A percentile compares a stretch with the other conserved stretches of the same genome.
Evolutionary conservation across 257 asterid genomes (phyloP).

Genomic region (Ophiorrhiza pumila): DNA sequence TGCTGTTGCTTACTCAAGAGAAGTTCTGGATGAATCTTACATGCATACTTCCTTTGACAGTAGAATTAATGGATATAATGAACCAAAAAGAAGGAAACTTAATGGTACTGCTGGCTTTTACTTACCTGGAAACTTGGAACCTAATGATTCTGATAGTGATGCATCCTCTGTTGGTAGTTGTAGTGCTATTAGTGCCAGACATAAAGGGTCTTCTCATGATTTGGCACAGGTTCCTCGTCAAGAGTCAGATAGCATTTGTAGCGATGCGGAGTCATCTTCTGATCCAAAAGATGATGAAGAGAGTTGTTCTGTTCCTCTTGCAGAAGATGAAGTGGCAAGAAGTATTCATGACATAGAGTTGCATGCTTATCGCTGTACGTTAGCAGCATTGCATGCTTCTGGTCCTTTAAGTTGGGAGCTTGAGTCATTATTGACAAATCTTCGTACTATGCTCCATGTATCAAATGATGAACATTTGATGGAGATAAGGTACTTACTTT

Average conservation of each 20-base stretch:
- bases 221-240: slow-evolving; percentile 27
- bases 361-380: slow-evolving; percentile 75
- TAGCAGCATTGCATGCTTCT: slow-evolving; percentile 69
- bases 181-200: slow-evolving; percentile 49
- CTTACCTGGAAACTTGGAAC: slow-evolving; percentile 31
- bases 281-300: slow-evolving; percentile 41
- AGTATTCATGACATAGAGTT: slow-evolving; percentile 71
- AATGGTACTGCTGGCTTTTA: slow-evolving; percentile 32
- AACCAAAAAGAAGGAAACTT: slow-evolving; percentile 33
- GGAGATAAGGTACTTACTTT: slow-evolving; percentile 69
- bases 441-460: slow-evolving; percentile 74
- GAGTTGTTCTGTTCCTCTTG: slow-evolving; percentile 30
- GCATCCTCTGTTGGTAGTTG: slow-evolving; percentile 87
- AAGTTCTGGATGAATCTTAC: slow-evolving; percentile 45
- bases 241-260: slow-evolving; percentile 39
- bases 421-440: slow-evolving; percentile 77
- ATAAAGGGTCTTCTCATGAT: slow-evolving; percentile 30
- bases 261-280: slow-evolving; percentile 67
- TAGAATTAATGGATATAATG: slow-evolving; percentile 45
- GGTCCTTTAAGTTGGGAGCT: slow-evolving; percentile 97
- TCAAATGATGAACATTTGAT: slow-evolving; percentile 91
- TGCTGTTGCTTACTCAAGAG: slow-evolving; percentile 62
- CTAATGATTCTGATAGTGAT: slow-evolving; percentile 48
- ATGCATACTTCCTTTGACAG: slow-evolving; percentile 44
- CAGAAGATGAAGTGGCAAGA: slow-evolving; percentile 50